Conservation (phyloP, 116 monocot genomes). For the Posidonia oceanica region DNA sequence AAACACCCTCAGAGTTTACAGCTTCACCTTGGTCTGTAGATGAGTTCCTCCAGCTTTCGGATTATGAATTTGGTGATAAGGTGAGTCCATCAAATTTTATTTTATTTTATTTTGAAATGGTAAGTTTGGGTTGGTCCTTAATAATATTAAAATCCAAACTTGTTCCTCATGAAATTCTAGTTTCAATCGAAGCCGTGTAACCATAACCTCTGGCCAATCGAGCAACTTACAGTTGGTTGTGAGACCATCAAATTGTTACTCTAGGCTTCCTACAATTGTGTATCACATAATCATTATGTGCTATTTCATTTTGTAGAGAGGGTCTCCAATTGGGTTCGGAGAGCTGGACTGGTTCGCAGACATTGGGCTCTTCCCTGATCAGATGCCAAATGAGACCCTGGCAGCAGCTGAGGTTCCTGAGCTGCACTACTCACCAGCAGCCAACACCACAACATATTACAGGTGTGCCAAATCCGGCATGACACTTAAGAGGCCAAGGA, state of each 20-base stretch:
- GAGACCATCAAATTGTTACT: neutral
- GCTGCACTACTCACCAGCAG: slow-evolving; percentile 18
- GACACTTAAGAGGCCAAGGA: slow-evolving; percentile 54
- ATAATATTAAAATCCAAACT: neutral
- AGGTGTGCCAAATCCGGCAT: slow-evolving; percentile 20
- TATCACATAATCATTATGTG: neutral
- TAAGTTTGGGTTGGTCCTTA: neutral
- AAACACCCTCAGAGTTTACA: slow-evolving; percentile 12
- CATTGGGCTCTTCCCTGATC: slow-evolving; percentile 42
- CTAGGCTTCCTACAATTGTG: neutral
- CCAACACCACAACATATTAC: slow-evolving; percentile 20
- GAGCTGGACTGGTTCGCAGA: slow-evolving; percentile 81
- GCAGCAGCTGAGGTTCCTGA: slow-evolving; percentile 70
- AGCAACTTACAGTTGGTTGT: too few species aligned
- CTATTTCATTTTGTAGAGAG: slow-evolving; percentile 18
- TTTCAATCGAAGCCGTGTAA: too few species aligned
- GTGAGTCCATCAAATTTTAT: slow-evolving; percentile 14
- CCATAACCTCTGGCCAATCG: too few species aligned
- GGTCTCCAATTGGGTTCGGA: slow-evolving; percentile 37
- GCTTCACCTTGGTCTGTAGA: slow-evolving; percentile 66
- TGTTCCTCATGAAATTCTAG: too few species aligned
- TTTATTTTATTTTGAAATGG: neutral
- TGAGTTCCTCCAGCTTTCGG: slow-evolving; percentile 85
- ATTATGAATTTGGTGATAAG: slow-evolving; percentile 69
- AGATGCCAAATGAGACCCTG: slow-evolving; percentile 13